Conservation (phyloP, 1,284 basidiomycete species). For the Heterobasidion parviporum region DNA sequence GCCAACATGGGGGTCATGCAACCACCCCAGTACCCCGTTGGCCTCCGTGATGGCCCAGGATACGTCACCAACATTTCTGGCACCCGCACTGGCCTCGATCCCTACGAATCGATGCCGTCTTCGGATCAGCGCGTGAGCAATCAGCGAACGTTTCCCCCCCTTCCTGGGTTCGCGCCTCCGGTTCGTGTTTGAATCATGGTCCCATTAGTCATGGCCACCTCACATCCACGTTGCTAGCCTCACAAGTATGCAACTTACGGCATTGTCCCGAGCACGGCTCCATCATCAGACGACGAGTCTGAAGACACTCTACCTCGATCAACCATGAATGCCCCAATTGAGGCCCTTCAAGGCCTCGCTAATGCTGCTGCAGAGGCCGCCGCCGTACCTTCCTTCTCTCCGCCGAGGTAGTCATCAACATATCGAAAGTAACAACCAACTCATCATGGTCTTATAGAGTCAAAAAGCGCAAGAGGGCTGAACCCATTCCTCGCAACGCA, state of each 20-base stretch:
- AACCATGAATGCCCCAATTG: constrained; percentile 83
- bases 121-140: constrained; percentile 10
- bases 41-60: constrained; percentile 14
- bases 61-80: constrained; percentile 13
- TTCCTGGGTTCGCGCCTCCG: constrained; percentile 86
- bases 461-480: constrained; percentile 81
- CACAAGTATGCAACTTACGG: constrained; percentile 90
- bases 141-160: constrained; percentile 53
- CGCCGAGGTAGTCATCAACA: constrained; percentile 37
- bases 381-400: constrained; percentile 46
- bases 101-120: constrained; percentile 19
- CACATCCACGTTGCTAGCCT: constrained; percentile 35
- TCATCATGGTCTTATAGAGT: constrained; percentile 35
- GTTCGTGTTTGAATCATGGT: constrained; percentile 32
- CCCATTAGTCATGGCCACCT: background rate
- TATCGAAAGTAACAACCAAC: background rate
- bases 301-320: constrained; percentile 79
- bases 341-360: constrained; percentile 85
- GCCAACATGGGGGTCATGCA: constrained; percentile 19
- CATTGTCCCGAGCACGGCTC: constrained; percentile 71
- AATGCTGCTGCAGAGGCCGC: constrained; percentile 92
- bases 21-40: constrained; percentile 20
- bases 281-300: constrained; percentile 80
- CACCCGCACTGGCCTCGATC: constrained; percentile 18
- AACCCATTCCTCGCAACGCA: constrained; percentile 78